Base-by-base conservation (phyloP, 2,329 filamentous ascomycete genomes). In the Bimuria novae-zelandiae region DNA sequence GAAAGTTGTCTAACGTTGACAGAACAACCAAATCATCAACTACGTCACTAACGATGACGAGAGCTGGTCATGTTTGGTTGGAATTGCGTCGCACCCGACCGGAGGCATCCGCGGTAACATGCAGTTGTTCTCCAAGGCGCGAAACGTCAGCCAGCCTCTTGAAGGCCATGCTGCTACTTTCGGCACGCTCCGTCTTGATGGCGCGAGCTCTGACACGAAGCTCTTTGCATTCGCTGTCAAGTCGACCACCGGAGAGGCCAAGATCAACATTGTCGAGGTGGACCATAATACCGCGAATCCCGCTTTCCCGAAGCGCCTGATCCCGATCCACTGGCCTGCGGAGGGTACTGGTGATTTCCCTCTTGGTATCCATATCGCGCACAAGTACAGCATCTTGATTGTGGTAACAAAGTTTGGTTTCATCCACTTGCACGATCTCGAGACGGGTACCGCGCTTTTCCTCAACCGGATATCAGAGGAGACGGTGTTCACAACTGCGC, bases 381-480 rank as follows among this genome's bases (percentile, higher is more conserved):
- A 91, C 69, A 96, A 94, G 78, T 99, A 99, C 77, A 93, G 92
- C 69, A 87, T 99, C 71, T 88, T 99, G 69, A 97, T 97, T 77
- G 86, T 99, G 68, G 91, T 99, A 58, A 99, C 94, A 52, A 99
- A 99, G 76, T 99, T 97, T 70, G 94, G 94, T 48, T 99, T 97
- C 78, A 97, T 99, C 67, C 94, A 99, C 77, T 84, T 99, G 21
- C 97, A 99, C 78, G 95, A 99, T 70, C 85, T 99, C 52, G 95
- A 99, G 80, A 94, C 90, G 7, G 95, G 90, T 53, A 89, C 89
- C 11, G 95, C 91, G 74, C 94, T 99, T 72, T 99, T 97, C 84
- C 95, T 99, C 92, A 99, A 99, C 82, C 89, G 95, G 66, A 99
- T 99, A 69, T 99, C 94, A 29, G 96, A 92, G 80, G 94, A 99